Conservation (phyloP, 1,284 basidiomycete species). For the Ganoderma meredithae region DNA sequence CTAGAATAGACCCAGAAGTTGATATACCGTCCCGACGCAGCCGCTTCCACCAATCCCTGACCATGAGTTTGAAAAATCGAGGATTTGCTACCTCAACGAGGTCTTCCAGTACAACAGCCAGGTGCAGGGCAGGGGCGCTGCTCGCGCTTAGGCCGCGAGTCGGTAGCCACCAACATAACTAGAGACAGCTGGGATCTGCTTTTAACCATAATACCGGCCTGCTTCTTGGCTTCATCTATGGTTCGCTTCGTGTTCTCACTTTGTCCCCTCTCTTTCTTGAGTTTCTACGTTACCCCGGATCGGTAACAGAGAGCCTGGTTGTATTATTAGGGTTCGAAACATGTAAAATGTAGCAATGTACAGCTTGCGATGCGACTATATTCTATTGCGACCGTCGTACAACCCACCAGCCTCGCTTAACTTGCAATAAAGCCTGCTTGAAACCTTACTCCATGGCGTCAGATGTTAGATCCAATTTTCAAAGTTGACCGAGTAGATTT, state of each 20-base stretch:
- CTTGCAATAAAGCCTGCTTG: background rate
- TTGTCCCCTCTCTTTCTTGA: background rate
- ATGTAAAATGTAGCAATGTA: background rate
- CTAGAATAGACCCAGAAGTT: background rate
- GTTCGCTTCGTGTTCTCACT: background rate
- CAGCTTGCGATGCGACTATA: background rate
- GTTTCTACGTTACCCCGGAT: background rate
- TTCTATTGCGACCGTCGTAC: background rate
- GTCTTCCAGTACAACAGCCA: conserved; percentile 10
- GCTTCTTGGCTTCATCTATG: background rate
- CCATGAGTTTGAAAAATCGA: background rate
- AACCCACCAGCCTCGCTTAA: background rate
- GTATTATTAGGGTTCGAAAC: too few relatives aligned
- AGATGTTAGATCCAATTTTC: conserved; percentile 26
- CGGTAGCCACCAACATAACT: background rate
- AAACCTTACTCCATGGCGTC: background rate
- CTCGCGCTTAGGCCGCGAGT: background rate
- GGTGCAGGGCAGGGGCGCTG: background rate
- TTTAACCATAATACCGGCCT: background rate
- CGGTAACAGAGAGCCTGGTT: background rate
- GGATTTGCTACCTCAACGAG: conserved; percentile 14
- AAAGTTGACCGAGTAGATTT: conserved; percentile 25
- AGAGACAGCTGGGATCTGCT: background rate
- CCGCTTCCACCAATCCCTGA: conserved; percentile 12
- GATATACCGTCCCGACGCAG: background rate